Evolutionary conservation across 495 filamentous ascomycete genomes (phyloP).

Genomic region (Cladorrhinum samala): DNA sequence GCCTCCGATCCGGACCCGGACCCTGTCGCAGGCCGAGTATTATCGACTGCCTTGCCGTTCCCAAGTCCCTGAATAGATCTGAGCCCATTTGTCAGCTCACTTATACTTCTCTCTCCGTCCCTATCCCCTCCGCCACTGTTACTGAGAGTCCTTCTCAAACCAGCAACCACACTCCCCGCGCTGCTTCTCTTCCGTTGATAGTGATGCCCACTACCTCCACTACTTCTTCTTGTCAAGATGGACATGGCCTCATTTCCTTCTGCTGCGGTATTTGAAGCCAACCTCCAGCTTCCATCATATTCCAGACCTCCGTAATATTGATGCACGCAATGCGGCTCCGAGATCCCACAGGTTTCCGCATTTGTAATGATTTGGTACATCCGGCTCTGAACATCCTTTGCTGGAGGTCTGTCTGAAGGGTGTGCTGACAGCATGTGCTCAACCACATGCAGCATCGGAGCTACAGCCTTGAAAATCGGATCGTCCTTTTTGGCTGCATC

Average conservation of each 20-base stretch:
- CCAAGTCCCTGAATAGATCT: neutral
- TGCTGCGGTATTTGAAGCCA: conserved; percentile 5
- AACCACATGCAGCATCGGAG: conserved; percentile 41
- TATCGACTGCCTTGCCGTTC: neutral
- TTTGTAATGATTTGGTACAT: conserved; percentile 38
- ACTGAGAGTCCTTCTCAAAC: neutral
- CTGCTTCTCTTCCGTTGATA: neutral
- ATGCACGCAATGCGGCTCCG: conserved; percentile 41
- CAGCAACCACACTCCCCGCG: neutral
- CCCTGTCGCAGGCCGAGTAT: neutral
- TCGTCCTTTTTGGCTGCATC: conserved; percentile 66
- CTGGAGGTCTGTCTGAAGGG: conserved; percentile 41
- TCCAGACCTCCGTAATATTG: conserved; percentile 33
- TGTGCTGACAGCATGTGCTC: conserved; percentile 39
- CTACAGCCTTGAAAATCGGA: conserved; percentile 39
- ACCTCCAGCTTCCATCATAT: conserved; percentile 21
- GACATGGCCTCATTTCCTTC: conserved; percentile 18
- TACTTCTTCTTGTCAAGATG: neutral
- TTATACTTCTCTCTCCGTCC: neutral
- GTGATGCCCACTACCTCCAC: neutral
- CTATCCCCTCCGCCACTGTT: too few species aligned
- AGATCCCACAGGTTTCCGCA: conserved; percentile 32
- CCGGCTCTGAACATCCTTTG: conserved; percentile 38
- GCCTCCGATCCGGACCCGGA: neutral
- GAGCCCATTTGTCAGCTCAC: neutral